Evolutionary conservation across 2,329 filamentous ascomycete species (phyloP).

Genomic region (Penicillium sp.): DNA sequence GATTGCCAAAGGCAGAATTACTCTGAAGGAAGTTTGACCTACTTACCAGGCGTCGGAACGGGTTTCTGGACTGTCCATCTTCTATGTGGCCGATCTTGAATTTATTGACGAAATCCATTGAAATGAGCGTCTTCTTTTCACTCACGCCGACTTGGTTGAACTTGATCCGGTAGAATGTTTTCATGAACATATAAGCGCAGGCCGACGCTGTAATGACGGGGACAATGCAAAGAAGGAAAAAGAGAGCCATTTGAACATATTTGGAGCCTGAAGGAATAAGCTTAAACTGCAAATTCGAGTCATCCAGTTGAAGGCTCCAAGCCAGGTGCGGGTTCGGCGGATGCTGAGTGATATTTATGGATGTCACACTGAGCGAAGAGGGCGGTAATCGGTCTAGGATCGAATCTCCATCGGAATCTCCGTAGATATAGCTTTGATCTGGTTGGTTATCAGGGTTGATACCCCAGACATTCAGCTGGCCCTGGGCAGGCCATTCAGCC

Average conservation of each 20-base stretch:
- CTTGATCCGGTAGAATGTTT: conserved; percentile 63
- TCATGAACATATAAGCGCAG: conserved; percentile 58
- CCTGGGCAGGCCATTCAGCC: conserved; percentile 62
- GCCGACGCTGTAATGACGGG: conserved; percentile 53
- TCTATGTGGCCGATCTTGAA: conserved; percentile 32
- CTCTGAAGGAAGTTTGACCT: conserved; percentile 41
- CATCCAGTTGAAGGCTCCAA: conserved; percentile 58
- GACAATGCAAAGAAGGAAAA: conserved; percentile 54
- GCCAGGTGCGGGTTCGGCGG: conserved; percentile 57
- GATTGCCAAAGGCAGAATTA: conserved; percentile 35
- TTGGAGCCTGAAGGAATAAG: conserved; percentile 56
- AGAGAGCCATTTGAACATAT: conserved; percentile 55
- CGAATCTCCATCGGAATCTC: conserved; percentile 61
- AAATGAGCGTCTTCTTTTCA: conserved; percentile 48
- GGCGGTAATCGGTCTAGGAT: conserved; percentile 64
- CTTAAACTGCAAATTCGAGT: conserved; percentile 54
- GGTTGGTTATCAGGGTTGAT: conserved; percentile 64
- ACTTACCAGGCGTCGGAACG: conserved; percentile 36
- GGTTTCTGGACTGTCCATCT: conserved; percentile 33
- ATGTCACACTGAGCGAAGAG: conserved; percentile 54
- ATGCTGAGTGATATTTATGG: conserved; percentile 59
- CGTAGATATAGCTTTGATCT: conserved; percentile 59
- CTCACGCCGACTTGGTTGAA: conserved; percentile 60
- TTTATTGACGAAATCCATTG: conserved; percentile 37
- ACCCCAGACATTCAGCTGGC: conserved; percentile 67